A percentile compares a stretch with the other conserved stretches of the same genome.
Evolutionary conservation across 352 stramenopile genomes (phyloP).

Genomic region (Phytophthora pinifolia): DNA sequence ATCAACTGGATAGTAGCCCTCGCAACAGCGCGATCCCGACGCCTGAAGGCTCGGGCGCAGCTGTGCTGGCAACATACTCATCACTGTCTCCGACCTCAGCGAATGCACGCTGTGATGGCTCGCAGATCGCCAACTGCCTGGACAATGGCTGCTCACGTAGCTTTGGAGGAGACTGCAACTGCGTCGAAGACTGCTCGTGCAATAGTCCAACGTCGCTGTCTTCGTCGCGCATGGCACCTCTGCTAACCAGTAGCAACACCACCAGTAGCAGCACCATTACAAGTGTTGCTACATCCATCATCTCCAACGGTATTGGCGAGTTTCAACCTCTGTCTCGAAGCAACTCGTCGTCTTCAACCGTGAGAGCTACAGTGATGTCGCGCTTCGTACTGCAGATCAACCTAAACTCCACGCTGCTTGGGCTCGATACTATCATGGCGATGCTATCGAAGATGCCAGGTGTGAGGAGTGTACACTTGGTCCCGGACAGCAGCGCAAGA

Average conservation of each 20-base stretch:
- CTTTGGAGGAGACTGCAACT: slow-evolving; percentile 70
- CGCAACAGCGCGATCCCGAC: slow-evolving; percentile 18
- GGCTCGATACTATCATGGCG: slow-evolving; percentile 37
- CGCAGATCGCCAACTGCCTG: slow-evolving; percentile 51
- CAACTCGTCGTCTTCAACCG: slow-evolving; percentile 1
- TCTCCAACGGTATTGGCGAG: slow-evolving; percentile 1
- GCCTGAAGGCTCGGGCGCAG: slow-evolving; percentile 6
- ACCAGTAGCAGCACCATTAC: slow-evolving; percentile 25
- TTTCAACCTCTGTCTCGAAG: slow-evolving; percentile 11
- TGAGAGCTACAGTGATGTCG: slow-evolving; percentile 22
- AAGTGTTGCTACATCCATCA: slow-evolving; percentile 12
- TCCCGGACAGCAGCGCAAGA: slow-evolving; percentile 8
- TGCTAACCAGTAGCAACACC: slow-evolving; percentile 29
- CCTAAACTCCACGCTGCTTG: slow-evolving; percentile 18
- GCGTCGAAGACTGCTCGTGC: slow-evolving; percentile 50
- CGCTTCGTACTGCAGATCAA: slow-evolving; percentile 42
- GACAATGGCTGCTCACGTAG: slow-evolving; percentile 67
- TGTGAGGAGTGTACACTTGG: slow-evolving; percentile 59
- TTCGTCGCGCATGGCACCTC: slow-evolving; percentile 11
- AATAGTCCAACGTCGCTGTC: slow-evolving; percentile 37
- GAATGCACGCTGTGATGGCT: slow-evolving; percentile 36
- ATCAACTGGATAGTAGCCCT: slow-evolving; percentile 18
- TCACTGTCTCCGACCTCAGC: slow-evolving; percentile 16
- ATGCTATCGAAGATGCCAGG: slow-evolving; percentile 36
- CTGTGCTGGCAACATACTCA: slow-evolving; percentile 19